Base-by-base conservation (phyloP, 2,329 filamentous ascomycete species). In the Fusarium bactridioides region DNA sequence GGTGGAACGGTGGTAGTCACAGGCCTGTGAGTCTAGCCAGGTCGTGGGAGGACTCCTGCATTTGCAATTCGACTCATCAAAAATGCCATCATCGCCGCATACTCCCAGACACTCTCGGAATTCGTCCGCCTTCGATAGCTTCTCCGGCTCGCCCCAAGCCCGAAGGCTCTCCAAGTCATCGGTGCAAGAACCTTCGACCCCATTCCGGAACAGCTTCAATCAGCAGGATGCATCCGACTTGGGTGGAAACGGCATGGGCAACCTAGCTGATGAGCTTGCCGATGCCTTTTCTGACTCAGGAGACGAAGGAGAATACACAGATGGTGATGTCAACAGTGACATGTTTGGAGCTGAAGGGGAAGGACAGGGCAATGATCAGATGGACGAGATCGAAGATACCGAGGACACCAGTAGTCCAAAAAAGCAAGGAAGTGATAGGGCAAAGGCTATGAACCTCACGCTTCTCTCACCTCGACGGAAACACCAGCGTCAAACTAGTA, bases 241-340 rank as follows among this genome's bases (percentile, higher is more conserved):
- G 57, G 81, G 81, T 64, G 83, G 83, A 55, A 89, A 89, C 69
- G 91, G 91, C 13, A 84, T 94, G 70, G 93, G 93, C 37, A 95
- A 94, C 75, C 81, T 96, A 54, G 93, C 93, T 4, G 93, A 95
- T 80, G 93, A 96, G 81, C 84, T 96, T 53, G 93, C 92, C 4
- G 92, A 93, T 77, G 90, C 91, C 8, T 89, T 92, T 80, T 90
- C 88, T 47, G 90, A 90, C 38, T 91, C 90, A 13, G 89, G 88
- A 63, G 90, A 89, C 44, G 89, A 90, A 43, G 87, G 86, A 25
- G 86, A 86, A 47, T 84, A 86, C 25, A 80, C 76, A 65, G 83
- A 85, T 38, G 83, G 84, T 18, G 84, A 85, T 19, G 77, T 80
- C 55, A 73, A 77, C 50, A 78, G 73, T 45, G 67, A 69, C 21